Evolutionary conservation across 2,329 filamentous ascomycete genomes (phyloP), one percentile per base, ranked within the genome.

Genomic region (Alternaria consortialis): DNA sequence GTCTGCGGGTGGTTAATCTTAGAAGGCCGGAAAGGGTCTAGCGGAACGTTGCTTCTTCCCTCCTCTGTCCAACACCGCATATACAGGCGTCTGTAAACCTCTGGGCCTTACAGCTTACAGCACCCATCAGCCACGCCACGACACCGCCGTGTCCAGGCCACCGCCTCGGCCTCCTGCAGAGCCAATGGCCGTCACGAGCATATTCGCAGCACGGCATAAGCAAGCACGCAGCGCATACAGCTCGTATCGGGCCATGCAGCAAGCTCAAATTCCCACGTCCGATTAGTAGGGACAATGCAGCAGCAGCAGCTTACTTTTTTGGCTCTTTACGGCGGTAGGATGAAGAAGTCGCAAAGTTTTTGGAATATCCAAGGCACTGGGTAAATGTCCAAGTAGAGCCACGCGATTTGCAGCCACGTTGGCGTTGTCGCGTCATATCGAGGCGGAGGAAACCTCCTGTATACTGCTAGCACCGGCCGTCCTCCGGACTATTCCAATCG

Each of bases 201-300:
- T 56, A 13, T 37, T 40, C 25, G 23, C 27, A 32, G 34, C 23
- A 47, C 53, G 8, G 53, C 42, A 53, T 40, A 50, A 37, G 37
- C 51, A 53, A 53, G 39, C 34, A 50, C 13, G 46, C 46, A 53
- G 13, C 29, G 25, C 20, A 48, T 56, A 40, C 40, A 39, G 23
- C 40, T 55, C 32, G 53, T 55, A 47, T 55, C 25, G 12, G 42
- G 32, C 42, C 42, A 20, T 46, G 42, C 42, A 55, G 23, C n/a
- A 36, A 47, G 42, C 43, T 20, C 32, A 37, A 23, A 23, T 37
- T 37, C 42, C 42, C 32, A 55, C 25, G 13, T 47, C 42, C 25
- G 53, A 31, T 8, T 29, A 39, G 17, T 27, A 36, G 25, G 32
- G 36, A 15, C 17, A 31, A 47, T 25, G 42, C 43, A 47, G 17